phyloP scores from a whole-genome alignment of 2,329 filamentous ascomycete genomes.

The Ceratocystis ficicola region DNA sequence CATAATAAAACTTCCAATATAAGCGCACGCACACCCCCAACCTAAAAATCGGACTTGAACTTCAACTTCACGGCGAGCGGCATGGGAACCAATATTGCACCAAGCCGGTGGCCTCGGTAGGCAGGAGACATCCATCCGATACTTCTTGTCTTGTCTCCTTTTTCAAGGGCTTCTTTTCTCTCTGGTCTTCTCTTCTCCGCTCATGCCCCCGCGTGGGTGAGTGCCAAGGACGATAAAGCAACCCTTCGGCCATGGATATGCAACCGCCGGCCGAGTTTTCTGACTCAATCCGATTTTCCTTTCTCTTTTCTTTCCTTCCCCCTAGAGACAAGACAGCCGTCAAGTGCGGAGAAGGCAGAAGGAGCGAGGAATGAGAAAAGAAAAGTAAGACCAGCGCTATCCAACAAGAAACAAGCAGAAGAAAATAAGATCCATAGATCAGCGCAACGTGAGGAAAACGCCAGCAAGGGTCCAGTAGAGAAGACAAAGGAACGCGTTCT shows the following conservation, averaged over 20 bases:
- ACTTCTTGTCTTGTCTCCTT: neutral
- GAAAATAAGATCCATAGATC: neutral
- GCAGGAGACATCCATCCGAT: neutral
- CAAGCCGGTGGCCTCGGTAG: neutral
- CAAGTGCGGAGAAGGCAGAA: neutral
- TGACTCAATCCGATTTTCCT: neutral
- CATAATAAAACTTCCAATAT: no score
- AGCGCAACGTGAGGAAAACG: neutral
- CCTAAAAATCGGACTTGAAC: no score
- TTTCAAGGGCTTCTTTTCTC: neutral
- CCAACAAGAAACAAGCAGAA: neutral
- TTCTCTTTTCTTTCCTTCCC: neutral
- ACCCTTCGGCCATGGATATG: neutral
- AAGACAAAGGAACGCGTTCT: neutral
- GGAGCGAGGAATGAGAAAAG: neutral
- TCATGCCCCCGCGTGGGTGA: neutral
- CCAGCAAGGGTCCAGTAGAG: neutral
- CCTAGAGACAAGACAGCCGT: conserved; percentile 2
- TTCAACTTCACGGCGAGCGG: neutral
- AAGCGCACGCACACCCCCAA: no score
- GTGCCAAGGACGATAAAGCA: neutral
- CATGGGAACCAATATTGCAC: neutral
- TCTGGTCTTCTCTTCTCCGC: neutral
- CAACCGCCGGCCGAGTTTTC: neutral
- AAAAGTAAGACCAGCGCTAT: neutral